Evolutionary conservation across 768 basidiomycete species (phyloP).

Genomic region (Boletus barrowsii): DNA sequence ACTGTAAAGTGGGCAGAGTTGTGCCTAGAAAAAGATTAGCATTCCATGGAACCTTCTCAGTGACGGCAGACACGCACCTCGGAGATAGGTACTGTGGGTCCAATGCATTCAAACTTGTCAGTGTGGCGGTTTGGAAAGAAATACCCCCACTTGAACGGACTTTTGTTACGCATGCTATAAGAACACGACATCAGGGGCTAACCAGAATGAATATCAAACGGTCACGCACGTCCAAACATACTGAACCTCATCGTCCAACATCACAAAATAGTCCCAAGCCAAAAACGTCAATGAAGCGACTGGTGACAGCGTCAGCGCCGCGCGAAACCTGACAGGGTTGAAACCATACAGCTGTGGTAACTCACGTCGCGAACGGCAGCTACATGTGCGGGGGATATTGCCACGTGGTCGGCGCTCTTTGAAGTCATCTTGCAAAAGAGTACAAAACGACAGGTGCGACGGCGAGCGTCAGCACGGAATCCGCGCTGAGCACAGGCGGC

Average conservation of each 20-base stretch:
- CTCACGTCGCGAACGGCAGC: slow-evolving; percentile 5
- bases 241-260: slow-evolving; percentile 14
- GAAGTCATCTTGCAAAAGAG: not conserved
- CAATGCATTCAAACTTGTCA: too few relatives aligned
- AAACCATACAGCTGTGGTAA: slow-evolving; percentile 8
- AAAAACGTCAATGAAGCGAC: slow-evolving; percentile 13
- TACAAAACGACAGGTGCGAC: too few relatives aligned
- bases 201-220: not conserved
- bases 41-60: not conserved
- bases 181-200: not conserved
- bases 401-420: too few relatives aligned
- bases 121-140: slow-evolving; percentile 1
- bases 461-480: too few relatives aligned
- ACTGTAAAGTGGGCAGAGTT: not conserved
- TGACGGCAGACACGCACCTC: too few relatives aligned
- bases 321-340: not conserved
- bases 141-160: slow-evolving; percentile 29
- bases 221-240: slow-evolving; percentile 24
- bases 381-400: not conserved
- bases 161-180: slow-evolving; percentile 24
- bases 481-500: not conserved
- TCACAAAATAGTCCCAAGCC: slow-evolving; percentile 12
- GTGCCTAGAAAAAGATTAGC: too few relatives aligned
- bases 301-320: slow-evolving; percentile 3
- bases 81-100: too few relatives aligned